Conservation (phyloP, 2,329 filamentous ascomycete genomes). For the Leptographium flavum region DNA sequence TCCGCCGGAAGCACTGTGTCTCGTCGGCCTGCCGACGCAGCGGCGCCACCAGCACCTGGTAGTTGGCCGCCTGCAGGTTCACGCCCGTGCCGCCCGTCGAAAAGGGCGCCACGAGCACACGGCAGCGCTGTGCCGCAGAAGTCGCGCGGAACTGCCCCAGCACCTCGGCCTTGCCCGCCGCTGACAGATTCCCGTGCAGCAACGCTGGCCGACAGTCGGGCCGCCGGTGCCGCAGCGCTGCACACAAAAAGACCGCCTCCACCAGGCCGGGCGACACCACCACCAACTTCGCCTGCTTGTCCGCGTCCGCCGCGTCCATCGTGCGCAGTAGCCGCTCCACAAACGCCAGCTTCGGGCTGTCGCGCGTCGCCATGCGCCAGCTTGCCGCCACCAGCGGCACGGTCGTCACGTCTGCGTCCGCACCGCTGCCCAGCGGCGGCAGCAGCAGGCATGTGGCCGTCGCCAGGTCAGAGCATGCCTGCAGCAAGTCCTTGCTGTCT, state of each 20-base stretch:
- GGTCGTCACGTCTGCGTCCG: background rate
- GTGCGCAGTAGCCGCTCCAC: background rate
- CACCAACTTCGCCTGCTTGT: conserved; percentile 6
- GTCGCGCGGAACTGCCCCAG: background rate
- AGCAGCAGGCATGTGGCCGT: conserved; percentile 18
- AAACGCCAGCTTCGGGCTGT: conserved; percentile 4
- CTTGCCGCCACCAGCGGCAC: background rate
- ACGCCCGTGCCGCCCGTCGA: conserved; percentile 3
- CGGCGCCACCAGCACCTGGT: conserved; percentile 5
- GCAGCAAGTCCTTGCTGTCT: background rate
- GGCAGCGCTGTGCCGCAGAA: background rate
- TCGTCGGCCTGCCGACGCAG: conserved; percentile 1
- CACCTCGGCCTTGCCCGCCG: background rate
- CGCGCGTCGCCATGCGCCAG: background rate
- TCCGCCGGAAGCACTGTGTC: conserved; percentile 4
- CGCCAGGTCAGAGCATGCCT: background rate
- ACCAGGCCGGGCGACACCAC: conserved; percentile 4
- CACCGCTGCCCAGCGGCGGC: background rate
- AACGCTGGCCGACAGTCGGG: conserved; percentile 1
- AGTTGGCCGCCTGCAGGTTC: conserved; percentile 5
- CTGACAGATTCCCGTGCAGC: conserved; percentile 5
- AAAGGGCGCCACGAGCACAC: conserved; percentile 3
- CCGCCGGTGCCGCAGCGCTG: background rate
- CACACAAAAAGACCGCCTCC: conserved; percentile 4
- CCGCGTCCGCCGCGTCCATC: conserved; percentile 1